Evolutionary conservation across 1,284 basidiomycete genomes (phyloP).

Genomic region (Athelia psychrophila): DNA sequence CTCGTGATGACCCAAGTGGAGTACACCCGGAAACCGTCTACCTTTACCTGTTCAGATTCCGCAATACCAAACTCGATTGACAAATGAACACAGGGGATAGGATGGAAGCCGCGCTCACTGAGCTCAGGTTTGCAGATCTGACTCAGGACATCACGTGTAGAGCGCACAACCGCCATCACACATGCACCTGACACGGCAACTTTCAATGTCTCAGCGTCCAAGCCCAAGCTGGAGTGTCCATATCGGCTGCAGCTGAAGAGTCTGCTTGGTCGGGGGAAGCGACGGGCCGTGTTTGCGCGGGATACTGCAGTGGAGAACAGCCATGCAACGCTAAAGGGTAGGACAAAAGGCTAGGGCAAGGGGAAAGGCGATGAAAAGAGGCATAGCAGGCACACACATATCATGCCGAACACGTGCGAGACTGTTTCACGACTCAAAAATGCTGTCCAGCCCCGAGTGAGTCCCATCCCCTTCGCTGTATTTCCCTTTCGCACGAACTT

Average conservation of each 20-base stretch:
- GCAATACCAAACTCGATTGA: not conserved
- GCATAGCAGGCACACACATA: slow-evolving; percentile 64
- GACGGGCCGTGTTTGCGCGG: slow-evolving; percentile 58
- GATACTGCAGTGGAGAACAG: slow-evolving; percentile 6
- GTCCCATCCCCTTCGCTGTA: slow-evolving; percentile 10
- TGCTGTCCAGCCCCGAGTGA: slow-evolving; percentile 41
- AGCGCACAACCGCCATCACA: slow-evolving; percentile 61
- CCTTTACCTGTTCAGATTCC: not conserved
- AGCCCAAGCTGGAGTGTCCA: no score
- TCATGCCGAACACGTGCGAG: slow-evolving; percentile 62
- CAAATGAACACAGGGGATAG: slow-evolving; percentile 30
- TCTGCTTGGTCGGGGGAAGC: slow-evolving; percentile 28
- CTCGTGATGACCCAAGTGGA: slow-evolving; percentile 56
- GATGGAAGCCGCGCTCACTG: slow-evolving; percentile 73
- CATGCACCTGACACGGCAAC: slow-evolving; percentile 61
- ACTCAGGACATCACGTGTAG: slow-evolving; percentile 51
- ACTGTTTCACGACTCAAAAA: slow-evolving; percentile 58
- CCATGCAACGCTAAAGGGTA: no score
- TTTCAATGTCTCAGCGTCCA: slow-evolving; percentile 67
- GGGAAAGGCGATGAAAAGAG: slow-evolving; percentile 38
- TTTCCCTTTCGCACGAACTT: no score
- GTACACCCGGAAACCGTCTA: slow-evolving; percentile 67
- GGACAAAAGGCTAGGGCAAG: no score
- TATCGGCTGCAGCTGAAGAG: no score
- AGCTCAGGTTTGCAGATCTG: slow-evolving; percentile 57